Percentiles rank a stretch among this genome's conserved stretches.
phyloP scores from a whole-genome alignment of 2,329 filamentous ascomycete genomes.

The Fragosphaeria purpurea region DNA sequence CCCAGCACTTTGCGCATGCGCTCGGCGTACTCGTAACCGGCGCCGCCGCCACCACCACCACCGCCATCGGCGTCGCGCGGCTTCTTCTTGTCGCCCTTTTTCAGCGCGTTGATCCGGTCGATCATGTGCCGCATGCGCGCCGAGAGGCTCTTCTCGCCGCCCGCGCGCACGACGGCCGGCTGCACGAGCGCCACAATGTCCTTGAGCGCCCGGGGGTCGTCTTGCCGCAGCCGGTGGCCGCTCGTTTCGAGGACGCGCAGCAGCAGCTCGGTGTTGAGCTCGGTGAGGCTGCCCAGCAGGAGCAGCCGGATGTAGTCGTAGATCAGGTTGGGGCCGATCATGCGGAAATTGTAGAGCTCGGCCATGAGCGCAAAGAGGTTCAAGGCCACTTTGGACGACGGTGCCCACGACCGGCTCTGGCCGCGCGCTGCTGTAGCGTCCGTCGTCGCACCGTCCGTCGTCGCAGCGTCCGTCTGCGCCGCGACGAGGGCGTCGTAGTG shows the following conservation, averaged over 20 bases:
- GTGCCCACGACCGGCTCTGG: constrained; percentile 4
- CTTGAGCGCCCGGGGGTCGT: constrained; percentile 80
- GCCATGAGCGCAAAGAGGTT: constrained; percentile 78
- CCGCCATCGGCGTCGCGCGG: constrained; percentile 30
- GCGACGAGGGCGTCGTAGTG: constrained; percentile 42
- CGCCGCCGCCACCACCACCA: constrained; percentile 12
- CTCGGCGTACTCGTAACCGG: constrained; percentile 68
- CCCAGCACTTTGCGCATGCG: constrained; percentile 85
- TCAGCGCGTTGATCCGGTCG: constrained; percentile 86
- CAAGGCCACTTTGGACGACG: constrained; percentile 48
- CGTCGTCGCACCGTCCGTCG: constrained; percentile 14
- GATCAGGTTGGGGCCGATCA: constrained; percentile 70
- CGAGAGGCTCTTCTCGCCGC: constrained; percentile 60
- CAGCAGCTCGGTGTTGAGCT: constrained; percentile 80
- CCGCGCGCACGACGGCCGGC: constrained; percentile 53
- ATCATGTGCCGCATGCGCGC: constrained; percentile 96
- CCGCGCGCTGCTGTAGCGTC: constrained; percentile 10
- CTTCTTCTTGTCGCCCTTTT: constrained; percentile 84
- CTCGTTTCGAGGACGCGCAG: constrained; percentile 74
- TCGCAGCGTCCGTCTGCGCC: constrained; percentile 18
- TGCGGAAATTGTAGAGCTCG: constrained; percentile 85
- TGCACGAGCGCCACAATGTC: constrained; percentile 77
- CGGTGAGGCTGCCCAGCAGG: constrained; percentile 64
- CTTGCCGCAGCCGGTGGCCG: constrained; percentile 73
- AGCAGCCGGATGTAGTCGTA: constrained; percentile 77